Percentiles rank a stretch among this genome's conserved stretches.
Evolutionary conservation across 768 basidiomycete species (phyloP).

Genomic region (Pulveroboletus sp.): DNA sequence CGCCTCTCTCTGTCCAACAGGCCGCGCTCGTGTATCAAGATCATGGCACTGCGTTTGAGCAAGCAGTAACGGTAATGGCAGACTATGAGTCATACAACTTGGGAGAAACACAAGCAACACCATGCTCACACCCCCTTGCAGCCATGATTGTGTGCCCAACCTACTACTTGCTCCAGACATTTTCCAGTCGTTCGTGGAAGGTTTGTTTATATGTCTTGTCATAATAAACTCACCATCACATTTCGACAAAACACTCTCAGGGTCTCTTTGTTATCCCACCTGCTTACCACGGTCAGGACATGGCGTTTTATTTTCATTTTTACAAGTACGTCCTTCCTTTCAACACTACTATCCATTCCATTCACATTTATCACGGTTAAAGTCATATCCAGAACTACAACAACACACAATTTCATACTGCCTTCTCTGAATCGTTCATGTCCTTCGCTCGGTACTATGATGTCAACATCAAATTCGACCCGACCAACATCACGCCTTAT

Average conservation of each 20-base stretch:
- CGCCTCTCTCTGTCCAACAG: constrained; percentile 19
- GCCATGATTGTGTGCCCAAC: constrained; percentile 38
- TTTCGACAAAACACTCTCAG: constrained; percentile 7
- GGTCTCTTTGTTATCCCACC: constrained; percentile 32
- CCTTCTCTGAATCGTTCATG: constrained; percentile 29
- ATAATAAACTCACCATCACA: constrained; percentile 7
- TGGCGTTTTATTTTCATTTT: constrained; percentile 43
- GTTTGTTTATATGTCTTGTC: constrained; percentile 25
- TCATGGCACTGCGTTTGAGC: constrained; percentile 33
- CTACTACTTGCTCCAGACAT: constrained; percentile 30
- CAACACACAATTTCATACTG: constrained; percentile 24
- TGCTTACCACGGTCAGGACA: constrained; percentile 31
- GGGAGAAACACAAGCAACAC: not conserved
- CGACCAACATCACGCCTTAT: constrained; percentile 12
- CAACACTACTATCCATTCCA: not conserved
- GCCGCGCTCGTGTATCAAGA: constrained; percentile 29
- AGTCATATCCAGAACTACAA: constrained; percentile 19
- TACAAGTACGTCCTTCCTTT: constrained; percentile 13
- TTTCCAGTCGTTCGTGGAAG: constrained; percentile 32
- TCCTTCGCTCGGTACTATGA: constrained; percentile 21
- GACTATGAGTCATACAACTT: constrained; percentile 33
- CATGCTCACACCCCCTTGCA: constrained; percentile 1
- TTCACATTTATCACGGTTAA: too few relatives aligned
- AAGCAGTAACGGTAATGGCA: constrained; percentile 36
- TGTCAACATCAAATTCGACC: constrained; percentile 19